Conservation (phyloP, 345 rosid species). For the Lepidium didymum region DNA sequence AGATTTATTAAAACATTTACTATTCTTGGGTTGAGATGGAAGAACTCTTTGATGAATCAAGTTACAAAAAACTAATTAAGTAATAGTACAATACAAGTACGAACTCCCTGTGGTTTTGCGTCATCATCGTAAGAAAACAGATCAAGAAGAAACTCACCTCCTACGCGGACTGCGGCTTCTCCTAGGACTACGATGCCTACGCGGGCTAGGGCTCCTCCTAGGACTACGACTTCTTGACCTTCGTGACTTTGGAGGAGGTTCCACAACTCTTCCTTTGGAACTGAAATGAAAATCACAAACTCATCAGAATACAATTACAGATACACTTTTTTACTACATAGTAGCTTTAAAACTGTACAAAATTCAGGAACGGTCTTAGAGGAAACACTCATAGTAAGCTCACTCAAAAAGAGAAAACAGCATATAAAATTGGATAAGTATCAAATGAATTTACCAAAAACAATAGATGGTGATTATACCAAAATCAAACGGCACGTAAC, state of each 20-base stretch:
- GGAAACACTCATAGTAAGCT: background rate
- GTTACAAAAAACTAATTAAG: background rate
- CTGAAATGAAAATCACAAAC: conserved; percentile 24
- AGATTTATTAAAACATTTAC: background rate
- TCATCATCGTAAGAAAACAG: background rate
- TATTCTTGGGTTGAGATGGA: background rate
- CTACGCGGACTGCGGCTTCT: conserved; percentile 48
- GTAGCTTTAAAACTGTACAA: background rate
- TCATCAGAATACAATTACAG: background rate
- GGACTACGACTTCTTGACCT: conserved; percentile 51
- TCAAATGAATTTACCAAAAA: background rate
- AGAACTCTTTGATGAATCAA: background rate
- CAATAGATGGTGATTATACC: background rate
- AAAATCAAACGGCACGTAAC: background rate
- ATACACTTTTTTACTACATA: background rate
- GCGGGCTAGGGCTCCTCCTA: conserved; percentile 28
- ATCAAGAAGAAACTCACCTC: conserved; percentile 26
- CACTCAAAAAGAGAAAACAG: background rate
- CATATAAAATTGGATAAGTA: background rate
- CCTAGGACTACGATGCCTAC: conserved; percentile 25
- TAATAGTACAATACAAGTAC: background rate
- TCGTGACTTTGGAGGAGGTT: conserved; percentile 27
- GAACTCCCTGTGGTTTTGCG: background rate
- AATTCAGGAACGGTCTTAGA: background rate
- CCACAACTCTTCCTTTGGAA: conserved; percentile 32